Base-by-base conservation (phyloP, 2,329 filamentous ascomycete species). In the Beauveria bassiana region DNA sequence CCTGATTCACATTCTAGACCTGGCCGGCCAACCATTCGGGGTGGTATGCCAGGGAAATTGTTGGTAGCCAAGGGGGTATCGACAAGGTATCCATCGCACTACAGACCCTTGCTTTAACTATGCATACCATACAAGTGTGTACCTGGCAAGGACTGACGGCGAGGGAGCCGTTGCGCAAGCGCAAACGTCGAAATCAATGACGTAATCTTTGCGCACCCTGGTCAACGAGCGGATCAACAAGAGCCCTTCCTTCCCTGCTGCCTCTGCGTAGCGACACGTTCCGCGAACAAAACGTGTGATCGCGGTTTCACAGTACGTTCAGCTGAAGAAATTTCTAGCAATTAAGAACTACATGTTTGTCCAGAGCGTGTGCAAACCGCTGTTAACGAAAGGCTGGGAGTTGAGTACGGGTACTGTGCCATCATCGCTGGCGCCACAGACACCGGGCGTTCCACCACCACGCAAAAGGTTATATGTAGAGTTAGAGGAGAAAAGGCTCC, bases 1-100 rank as follows among this genome's bases (percentile, higher is more conserved):
- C 57, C 49, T 60, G 49, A 53, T 52, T 59, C 49, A 60, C 49
- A 46, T 59, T 52, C 57, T 40, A n/a, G 49, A 26, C 47, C 26
- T 51, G 38, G 49, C 47, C 40, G 31, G 57, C 56, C 57, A 59
- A 52, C 57, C 47, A 42, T 28, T 49, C 20, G 31, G 34, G 34
- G 38, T 43, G 31, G 22, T 28, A 28, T 47, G 24, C 34, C 56
- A 58, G 43, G 45, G 55, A 58, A 58, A 34, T 26, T 14, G 45
- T 42, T 26, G 20, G 8, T 24, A 28, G 55, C 8, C 46, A 34
- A 6, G 6, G 20, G 20, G 9, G 56, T 59, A 59, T 59, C 46
- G 24, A 42, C 14, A 45, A 60, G 49, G 57, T 60, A 60, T 45
- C 12, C n/a, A 60, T 46, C 3, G 14, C 24, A 24, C n/a, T 50